Evolutionary conservation across 2,329 filamentous ascomycete species (phyloP), one percentile per base, ranked within the genome.

Genomic region (Cytospora piceicola): DNA sequence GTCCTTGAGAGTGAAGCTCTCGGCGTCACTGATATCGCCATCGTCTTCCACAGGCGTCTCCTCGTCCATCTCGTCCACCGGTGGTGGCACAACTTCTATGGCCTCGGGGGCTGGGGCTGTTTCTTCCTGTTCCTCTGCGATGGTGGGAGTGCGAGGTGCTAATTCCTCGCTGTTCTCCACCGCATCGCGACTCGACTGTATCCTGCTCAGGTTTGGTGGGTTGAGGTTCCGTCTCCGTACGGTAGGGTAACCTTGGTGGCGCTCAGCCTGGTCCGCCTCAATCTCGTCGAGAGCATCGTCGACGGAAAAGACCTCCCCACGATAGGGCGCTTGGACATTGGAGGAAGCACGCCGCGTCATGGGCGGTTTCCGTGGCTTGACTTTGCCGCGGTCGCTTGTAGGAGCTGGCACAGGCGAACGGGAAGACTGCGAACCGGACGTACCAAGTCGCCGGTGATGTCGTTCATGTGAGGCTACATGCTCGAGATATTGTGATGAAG

Each of bases 1-100:
- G 77, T 99, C 95, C 77, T 96, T 97, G 72, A 99, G 85, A 0
- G 95, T 99, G 76, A 99, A 99, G 80, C 94, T 98, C 79, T 97
- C 95, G 1, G 95, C 91, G 72, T 98, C 95, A 76, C 94, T 97
- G 60, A 94, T 74, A 66, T 91, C 88, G 66, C 81, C 88, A 36
- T 91, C 89, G 24, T 91, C 90, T 12, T 84, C 84, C 42, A 78
- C 76, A 69, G 67, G 66, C 75, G 67, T 73, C 74, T 71, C 72
- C n/a, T 74, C 72, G 17, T 78, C 78, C 14, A 80, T 75, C 15
- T 69, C 73, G 30, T 75, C 75, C 36, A 79, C 76, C 39, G 77
- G 73, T 71, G 75, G 32, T 17, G 55, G 14, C 36, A 58, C 58
- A 24, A 70, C 68, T 17, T 68, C 70, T 20, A 24, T 32, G 20